A percentile compares a stretch with the other conserved stretches of the same genome.
Conservation (phyloP, 352 stramenopile species). For the Phytophthora syringae region DNA sequence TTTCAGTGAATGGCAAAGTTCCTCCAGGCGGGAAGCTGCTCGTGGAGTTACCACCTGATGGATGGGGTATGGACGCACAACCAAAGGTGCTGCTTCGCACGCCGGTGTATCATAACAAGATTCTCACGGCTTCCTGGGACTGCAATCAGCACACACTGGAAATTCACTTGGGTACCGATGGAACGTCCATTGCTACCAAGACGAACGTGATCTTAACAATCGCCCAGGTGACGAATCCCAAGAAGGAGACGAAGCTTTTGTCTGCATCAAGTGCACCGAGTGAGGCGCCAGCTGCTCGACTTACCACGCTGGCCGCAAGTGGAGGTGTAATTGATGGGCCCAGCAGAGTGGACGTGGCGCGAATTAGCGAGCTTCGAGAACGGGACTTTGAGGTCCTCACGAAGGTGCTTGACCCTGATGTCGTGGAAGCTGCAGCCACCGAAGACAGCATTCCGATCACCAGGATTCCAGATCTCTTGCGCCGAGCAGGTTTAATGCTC, state of each 20-base stretch:
- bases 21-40: constrained; percentile 50
- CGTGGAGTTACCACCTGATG: constrained; percentile 54
- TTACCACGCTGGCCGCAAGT: constrained; percentile 60
- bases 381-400: constrained; percentile 55
- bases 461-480: constrained; percentile 44
- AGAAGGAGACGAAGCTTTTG: constrained; percentile 47
- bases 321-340: constrained; percentile 72
- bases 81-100: constrained; percentile 54
- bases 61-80: constrained; percentile 65
- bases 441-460: constrained; percentile 29
- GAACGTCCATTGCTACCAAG: constrained; percentile 35
- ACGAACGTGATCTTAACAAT: constrained; percentile 52
- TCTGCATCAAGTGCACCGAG: neutral
- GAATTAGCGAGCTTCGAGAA: constrained; percentile 70
- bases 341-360: constrained; percentile 55
- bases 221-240: constrained; percentile 55
- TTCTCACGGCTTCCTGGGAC: constrained; percentile 46
- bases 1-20: constrained; percentile 48
- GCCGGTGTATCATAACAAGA: constrained; percentile 36
- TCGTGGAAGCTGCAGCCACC: constrained; percentile 21
- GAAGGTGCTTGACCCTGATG: constrained; percentile 40
- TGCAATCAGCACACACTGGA: constrained; percentile 63
- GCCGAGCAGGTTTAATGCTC: constrained; percentile 37
- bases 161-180: constrained; percentile 40
- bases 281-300: constrained; percentile 26